phyloP scores from a whole-genome alignment of 495 filamentous ascomycete genomes.

The Penicillium arizonense region DNA sequence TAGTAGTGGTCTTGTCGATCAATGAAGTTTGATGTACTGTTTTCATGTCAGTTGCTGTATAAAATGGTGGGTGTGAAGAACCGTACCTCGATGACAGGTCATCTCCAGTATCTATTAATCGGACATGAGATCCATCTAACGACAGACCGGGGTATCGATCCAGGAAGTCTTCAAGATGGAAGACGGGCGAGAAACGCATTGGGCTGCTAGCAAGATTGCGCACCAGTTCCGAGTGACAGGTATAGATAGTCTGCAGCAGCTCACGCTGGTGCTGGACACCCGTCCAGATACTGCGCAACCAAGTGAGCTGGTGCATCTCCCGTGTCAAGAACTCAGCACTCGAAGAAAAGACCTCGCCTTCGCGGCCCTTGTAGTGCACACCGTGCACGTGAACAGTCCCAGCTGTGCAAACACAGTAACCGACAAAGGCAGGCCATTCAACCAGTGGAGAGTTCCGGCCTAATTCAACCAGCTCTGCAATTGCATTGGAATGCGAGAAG shows the following conservation, averaged over 20 bases:
- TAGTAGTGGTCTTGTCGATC: slow-evolving; percentile 25
- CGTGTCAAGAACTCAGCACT: slow-evolving; percentile 71
- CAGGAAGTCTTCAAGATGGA: slow-evolving; percentile 84
- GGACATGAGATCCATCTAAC: slow-evolving; percentile 54
- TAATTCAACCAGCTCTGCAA: slow-evolving; percentile 78
- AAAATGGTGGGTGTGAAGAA: not conserved
- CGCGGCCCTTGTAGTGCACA: slow-evolving; percentile 68
- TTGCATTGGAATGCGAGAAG: slow-evolving; percentile 83
- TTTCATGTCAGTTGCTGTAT: not conserved
- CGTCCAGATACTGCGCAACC: slow-evolving; percentile 70
- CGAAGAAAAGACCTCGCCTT: slow-evolving; percentile 60
- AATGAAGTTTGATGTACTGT: slow-evolving; percentile 3
- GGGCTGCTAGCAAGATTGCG: slow-evolving; percentile 64
- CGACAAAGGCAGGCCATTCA: slow-evolving; percentile 81
- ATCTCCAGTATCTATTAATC: slow-evolving; percentile 53
- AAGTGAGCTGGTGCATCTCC: slow-evolving; percentile 75
- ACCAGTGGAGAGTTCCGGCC: slow-evolving; percentile 62
- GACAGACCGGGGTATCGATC: slow-evolving; percentile 64
- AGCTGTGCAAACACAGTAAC: slow-evolving; percentile 78
- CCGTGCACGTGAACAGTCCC: slow-evolving; percentile 85
- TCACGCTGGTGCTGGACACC: slow-evolving; percentile 77
- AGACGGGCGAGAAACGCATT: slow-evolving; percentile 71
- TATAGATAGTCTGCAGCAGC: slow-evolving; percentile 69
- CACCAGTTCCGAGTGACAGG: slow-evolving; percentile 70
- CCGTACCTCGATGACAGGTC: slow-evolving; percentile 48